Percentiles rank a stretch among this genome's conserved stretches.
Conservation (phyloP, 2,329 filamentous ascomycete species). For the Microthyrium microscopicum region DNA sequence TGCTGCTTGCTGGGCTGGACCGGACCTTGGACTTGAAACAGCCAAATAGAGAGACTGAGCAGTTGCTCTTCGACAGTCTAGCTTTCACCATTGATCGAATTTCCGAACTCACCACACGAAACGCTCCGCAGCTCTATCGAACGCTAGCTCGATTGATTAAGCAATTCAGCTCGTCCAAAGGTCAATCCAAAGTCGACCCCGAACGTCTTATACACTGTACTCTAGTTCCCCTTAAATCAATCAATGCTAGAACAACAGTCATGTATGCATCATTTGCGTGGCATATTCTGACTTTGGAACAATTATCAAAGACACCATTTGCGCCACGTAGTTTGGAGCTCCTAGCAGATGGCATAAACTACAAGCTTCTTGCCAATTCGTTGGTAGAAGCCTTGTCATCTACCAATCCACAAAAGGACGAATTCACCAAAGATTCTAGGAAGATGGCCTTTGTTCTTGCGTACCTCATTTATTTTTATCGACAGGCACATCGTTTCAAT, state of each 20-base stretch:
- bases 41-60: conserved; percentile 8
- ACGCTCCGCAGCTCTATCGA: conserved; percentile 5
- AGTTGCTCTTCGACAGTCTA: conserved; percentile 9
- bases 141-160: conserved; percentile 3
- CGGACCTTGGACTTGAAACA: conserved; percentile 9
- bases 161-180: not conserved
- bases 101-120: conserved; percentile 3
- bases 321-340: conserved; percentile 20
- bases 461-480: conserved; percentile 42
- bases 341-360: conserved; percentile 32
- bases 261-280: conserved; percentile 22
- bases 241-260: conserved; percentile 19
- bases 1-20: conserved; percentile 17
- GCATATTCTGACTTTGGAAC: conserved; percentile 29
- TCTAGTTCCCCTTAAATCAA: conserved; percentile 17
- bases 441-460: conserved; percentile 39
- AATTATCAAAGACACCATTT: conserved; percentile 19
- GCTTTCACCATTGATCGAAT: conserved; percentile 3
- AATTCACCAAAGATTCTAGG: conserved; percentile 19
- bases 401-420: conserved; percentile 14
- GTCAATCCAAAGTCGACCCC: not conserved
- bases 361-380: conserved; percentile 26
- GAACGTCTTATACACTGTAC: conserved; percentile 12
- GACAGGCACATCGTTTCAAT: conserved; percentile 26
- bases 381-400: conserved; percentile 16